A percentile compares a stretch with the other conserved stretches of the same genome.
phyloP scores from a whole-genome alignment of 2,329 filamentous ascomycete genomes.

The Trichoderma citrinoviride region DNA sequence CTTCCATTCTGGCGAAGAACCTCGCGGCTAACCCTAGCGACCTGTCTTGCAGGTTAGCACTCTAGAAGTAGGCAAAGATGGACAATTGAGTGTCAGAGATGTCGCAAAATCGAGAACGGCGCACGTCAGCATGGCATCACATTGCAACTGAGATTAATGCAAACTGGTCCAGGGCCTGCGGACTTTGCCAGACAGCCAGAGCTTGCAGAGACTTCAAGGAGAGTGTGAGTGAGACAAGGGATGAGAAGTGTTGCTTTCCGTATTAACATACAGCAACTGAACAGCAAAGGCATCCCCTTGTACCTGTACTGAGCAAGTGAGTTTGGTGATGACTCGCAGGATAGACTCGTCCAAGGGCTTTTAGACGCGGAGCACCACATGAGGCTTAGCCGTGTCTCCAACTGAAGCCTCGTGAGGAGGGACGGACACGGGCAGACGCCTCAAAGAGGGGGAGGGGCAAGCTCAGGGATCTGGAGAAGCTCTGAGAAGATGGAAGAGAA shows the following conservation, averaged over 20 bases:
- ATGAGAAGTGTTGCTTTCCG: background rate
- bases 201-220: background rate
- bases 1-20: too few relatives aligned
- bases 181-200: background rate
- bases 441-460: background rate
- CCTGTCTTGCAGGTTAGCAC: too few relatives aligned
- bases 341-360: background rate
- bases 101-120: slow-evolving; percentile 1
- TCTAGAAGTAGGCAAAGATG: background rate
- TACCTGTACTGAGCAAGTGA: background rate
- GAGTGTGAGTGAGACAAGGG: slow-evolving; percentile 9
- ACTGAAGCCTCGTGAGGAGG: background rate
- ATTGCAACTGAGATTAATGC: slow-evolving; percentile 21
- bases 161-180: background rate
- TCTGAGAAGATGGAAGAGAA: slow-evolving; percentile 21
- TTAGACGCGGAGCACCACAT: background rate
- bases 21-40: too few relatives aligned
- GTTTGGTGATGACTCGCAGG: slow-evolving; percentile 21
- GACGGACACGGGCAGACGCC: background rate
- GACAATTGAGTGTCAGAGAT: background rate
- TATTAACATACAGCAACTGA: background rate
- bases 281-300: background rate
- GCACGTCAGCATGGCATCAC: slow-evolving; percentile 23
- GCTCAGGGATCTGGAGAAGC: slow-evolving; percentile 14
- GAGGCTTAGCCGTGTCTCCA: slow-evolving; percentile 12